Conservation (phyloP, 2,329 filamentous ascomycete species). For the Neofusicoccum ribis region DNA sequence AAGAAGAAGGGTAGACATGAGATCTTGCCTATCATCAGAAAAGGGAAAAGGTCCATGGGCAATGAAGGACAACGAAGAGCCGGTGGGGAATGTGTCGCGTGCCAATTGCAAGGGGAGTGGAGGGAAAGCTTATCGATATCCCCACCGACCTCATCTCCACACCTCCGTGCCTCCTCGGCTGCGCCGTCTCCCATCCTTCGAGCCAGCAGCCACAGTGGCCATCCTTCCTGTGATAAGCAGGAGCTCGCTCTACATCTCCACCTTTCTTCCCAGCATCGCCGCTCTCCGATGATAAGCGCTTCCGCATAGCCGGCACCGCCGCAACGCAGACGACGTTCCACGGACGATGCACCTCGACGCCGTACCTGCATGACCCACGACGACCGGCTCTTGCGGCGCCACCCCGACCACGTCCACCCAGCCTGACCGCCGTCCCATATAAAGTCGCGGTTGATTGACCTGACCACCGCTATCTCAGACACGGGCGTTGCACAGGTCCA, state of each 20-base stretch:
- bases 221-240: neutral
- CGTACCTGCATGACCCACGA: constrained; percentile 2
- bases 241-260: neutral
- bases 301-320: neutral
- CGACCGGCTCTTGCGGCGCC: neutral
- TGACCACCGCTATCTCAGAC: neutral
- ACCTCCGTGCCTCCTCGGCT: neutral
- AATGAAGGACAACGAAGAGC: too few species aligned
- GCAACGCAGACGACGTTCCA: neutral
- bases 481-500: neutral
- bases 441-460: neutral
- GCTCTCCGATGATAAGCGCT: constrained; percentile 9
- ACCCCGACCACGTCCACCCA: neutral
- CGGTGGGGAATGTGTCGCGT: neutral
- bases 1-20: too few species aligned
- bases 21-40: too few species aligned
- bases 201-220: neutral
- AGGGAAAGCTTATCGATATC: neutral
- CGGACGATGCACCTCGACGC: neutral
- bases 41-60: too few species aligned
- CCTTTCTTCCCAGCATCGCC: neutral
- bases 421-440: neutral
- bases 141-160: constrained; percentile 1
- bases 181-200: neutral
- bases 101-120: neutral